Percentiles rank a stretch among this genome's conserved stretches.
These are phyloP conservation scores for Ehretia macrophylla DNA, from an alignment of 257 asterid genomes.

Conservation along the genomic window DNA sequence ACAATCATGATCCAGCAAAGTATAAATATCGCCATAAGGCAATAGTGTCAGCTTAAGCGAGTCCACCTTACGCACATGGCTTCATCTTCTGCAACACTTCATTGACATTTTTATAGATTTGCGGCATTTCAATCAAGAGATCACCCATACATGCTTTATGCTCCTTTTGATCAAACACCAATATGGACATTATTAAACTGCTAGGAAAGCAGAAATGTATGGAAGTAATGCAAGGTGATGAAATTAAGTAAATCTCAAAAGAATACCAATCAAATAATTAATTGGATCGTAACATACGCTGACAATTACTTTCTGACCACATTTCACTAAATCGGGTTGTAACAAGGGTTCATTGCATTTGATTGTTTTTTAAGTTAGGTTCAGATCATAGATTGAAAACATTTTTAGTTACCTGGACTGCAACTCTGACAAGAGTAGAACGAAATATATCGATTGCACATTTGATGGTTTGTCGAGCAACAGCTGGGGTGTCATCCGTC, in stretches of 20 bases:
- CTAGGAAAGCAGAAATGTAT: no score
- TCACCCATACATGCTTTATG: no score
- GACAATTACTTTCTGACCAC: neutral
- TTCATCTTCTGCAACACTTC: no score
- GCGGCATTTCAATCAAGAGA: no score
- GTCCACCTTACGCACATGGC: no score
- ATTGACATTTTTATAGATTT: no score
- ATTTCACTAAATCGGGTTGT: neutral
- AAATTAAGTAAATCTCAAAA: neutral
- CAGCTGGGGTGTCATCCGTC: slow-evolving; percentile 85
- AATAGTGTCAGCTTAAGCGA: no score
- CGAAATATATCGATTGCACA: slow-evolving; percentile 78
- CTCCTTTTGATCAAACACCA: no score
- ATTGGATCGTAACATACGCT: neutral
- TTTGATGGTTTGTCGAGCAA: slow-evolving; percentile 86
- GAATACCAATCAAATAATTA: neutral
- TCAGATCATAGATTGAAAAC: neutral
- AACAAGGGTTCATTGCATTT: neutral
- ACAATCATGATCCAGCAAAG: no score
- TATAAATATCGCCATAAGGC: no score
- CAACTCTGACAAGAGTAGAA: slow-evolving; percentile 53
- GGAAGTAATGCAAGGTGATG: neutral
- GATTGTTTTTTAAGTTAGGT: neutral
- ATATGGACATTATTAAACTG: no score
- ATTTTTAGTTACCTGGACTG: slow-evolving; percentile 60